phyloP scores from a whole-genome alignment of 31 red algal species.

The Endocladia muricata region DNA sequence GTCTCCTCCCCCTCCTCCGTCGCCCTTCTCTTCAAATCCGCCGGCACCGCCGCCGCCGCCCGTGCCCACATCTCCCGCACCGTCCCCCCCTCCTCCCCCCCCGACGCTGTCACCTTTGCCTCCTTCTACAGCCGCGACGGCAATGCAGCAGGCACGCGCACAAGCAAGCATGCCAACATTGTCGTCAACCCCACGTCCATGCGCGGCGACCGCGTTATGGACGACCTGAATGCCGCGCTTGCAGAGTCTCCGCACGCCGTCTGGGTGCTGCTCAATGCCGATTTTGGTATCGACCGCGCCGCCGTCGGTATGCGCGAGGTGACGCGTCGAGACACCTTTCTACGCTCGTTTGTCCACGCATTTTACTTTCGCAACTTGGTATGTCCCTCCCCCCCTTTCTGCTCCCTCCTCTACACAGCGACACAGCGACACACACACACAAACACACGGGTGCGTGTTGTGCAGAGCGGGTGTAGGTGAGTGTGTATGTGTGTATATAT shows the following conservation, averaged over 20 bases:
- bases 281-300: constrained; percentile 30
- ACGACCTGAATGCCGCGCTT: not conserved
- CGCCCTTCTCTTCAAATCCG: constrained; percentile 30
- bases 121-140: not conserved
- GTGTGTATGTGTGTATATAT: too few species aligned
- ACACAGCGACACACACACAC: not conserved
- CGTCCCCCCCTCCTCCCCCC: too few species aligned
- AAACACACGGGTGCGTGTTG: not conserved
- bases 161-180: constrained; percentile 15
- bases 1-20: not conserved
- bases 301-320: constrained; percentile 49
- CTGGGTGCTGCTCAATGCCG: constrained; percentile 46
- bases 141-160: not conserved
- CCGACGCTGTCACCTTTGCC: not conserved
- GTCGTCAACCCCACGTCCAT: constrained; percentile 25
- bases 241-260: constrained; percentile 3
- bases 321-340: constrained; percentile 4
- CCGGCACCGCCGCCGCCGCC: constrained; percentile 37
- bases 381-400: not conserved
- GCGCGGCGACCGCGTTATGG: constrained; percentile 30
- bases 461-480: not conserved
- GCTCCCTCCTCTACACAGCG: not conserved
- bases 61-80: not conserved
- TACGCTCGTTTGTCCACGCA: constrained; percentile 14
- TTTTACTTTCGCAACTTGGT: constrained; percentile 62